Evolutionary conservation across 352 stramenopile genomes (phyloP).

Genomic region (Phytophthora meadii): DNA sequence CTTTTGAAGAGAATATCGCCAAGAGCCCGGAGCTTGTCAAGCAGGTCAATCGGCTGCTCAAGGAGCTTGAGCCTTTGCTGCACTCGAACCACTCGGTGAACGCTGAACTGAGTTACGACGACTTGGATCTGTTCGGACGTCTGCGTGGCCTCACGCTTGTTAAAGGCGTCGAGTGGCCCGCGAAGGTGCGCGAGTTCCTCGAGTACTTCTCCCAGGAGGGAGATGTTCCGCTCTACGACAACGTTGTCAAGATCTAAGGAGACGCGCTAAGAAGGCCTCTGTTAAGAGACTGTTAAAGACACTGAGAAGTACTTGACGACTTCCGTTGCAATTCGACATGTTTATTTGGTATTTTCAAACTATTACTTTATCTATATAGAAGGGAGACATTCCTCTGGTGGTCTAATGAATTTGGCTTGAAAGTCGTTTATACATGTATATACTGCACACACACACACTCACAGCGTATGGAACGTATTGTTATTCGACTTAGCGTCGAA

Average conservation of each 20-base stretch:
- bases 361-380: too few species aligned
- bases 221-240: constrained; percentile 56
- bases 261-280: neutral
- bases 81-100: constrained; percentile 57
- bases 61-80: constrained; percentile 45
- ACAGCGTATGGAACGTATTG: too few species aligned
- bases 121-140: constrained; percentile 58
- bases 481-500: too few species aligned
- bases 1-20: constrained; percentile 47
- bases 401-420: too few species aligned
- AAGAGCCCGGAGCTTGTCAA: constrained; percentile 48
- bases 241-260: constrained; percentile 55
- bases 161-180: constrained; percentile 56
- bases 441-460: too few species aligned
- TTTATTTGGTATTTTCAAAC: too few species aligned
- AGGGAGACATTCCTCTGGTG: too few species aligned
- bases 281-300: too few species aligned
- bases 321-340: too few species aligned
- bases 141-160: constrained; percentile 61
- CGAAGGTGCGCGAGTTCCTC: constrained; percentile 56
- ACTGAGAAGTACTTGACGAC: too few species aligned
- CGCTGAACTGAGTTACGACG: constrained; percentile 56
- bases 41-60: constrained; percentile 48
- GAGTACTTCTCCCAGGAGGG: constrained; percentile 49
- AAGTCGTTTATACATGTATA: too few species aligned